Conservation (phyloP, 208 protist genomes). For the Perkinsela sp. region DNA sequence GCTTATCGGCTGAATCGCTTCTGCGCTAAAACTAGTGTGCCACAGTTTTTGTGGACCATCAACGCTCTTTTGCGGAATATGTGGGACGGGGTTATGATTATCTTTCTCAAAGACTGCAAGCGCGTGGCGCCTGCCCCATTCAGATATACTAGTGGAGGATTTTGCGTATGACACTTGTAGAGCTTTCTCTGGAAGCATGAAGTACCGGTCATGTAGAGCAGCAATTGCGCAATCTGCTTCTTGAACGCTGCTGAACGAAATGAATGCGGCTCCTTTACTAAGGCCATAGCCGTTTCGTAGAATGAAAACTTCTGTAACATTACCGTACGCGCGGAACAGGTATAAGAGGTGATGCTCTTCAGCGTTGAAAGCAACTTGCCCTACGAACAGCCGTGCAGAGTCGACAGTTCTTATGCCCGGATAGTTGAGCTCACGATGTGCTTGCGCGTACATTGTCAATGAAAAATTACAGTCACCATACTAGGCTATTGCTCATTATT, state of each 20-base stretch:
- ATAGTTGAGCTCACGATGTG: too few species aligned
- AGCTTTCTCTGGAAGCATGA: conserved; percentile 46
- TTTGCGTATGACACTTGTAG: conserved; percentile 65
- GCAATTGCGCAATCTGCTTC: conserved; percentile 56
- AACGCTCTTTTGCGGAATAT: conserved; percentile 30
- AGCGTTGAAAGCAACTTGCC: conserved; percentile 46
- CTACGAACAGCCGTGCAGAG: conserved; percentile 36
- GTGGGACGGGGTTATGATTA: conserved; percentile 42
- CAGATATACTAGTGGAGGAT: conserved; percentile 46
- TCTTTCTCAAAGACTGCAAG: conserved; percentile 42
- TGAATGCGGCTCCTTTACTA: conserved; percentile 42
- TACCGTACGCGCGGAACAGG: conserved; percentile 48
- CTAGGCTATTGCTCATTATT: too few species aligned
- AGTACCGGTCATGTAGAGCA: conserved; percentile 51
- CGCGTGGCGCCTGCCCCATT: conserved; percentile 34
- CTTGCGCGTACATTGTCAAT: too few species aligned
- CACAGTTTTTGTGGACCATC: not conserved
- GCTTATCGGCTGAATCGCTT: not conserved
- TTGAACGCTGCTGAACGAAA: conserved; percentile 36
- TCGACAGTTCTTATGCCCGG: not conserved
- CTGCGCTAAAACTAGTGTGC: not conserved
- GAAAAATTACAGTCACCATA: too few species aligned
- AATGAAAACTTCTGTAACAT: conserved; percentile 52
- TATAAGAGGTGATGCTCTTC: conserved; percentile 38
- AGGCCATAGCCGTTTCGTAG: conserved; percentile 31